Evolutionary conservation across 768 basidiomycete species (phyloP).

Genomic region (Cantharellus cinnabarinus): DNA sequence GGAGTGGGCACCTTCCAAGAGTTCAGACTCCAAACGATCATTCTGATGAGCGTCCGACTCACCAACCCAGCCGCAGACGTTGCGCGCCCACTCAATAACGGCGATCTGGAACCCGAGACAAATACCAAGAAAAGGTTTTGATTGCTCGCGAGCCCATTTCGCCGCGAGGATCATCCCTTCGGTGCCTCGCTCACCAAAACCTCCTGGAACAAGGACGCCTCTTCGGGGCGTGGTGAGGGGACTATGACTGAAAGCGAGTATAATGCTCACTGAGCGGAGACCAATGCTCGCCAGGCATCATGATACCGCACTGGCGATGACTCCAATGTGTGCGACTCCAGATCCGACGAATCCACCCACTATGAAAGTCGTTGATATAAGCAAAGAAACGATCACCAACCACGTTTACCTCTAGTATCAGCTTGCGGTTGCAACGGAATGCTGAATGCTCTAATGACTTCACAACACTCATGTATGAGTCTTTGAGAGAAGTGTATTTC

Average conservation of each 20-base stretch:
- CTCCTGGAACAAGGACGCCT: conserved; percentile 93
- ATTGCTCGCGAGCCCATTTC: conserved; percentile 90
- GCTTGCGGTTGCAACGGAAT: conserved; percentile 72
- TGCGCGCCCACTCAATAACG: conserved; percentile 84
- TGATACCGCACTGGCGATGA: conserved; percentile 73
- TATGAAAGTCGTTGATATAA: conserved; percentile 14
- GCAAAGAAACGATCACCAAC: too few relatives aligned
- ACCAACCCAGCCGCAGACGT: conserved; percentile 47
- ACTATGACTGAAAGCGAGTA: background rate
- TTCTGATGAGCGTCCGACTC: conserved; percentile 10
- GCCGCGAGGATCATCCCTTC: conserved; percentile 98
- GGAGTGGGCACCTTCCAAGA: conserved; percentile 56
- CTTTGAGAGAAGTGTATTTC: conserved; percentile 91
- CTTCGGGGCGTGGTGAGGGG: conserved; percentile 20
- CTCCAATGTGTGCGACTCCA: conserved; percentile 67
- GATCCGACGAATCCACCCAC: conserved; percentile 94
- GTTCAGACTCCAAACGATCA: background rate
- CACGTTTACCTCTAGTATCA: conserved; percentile 49
- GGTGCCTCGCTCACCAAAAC: conserved; percentile 81
- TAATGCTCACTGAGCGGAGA: conserved; percentile 58
- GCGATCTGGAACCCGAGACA: conserved; percentile 97
- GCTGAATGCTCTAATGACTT: conserved; percentile 96
- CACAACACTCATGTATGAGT: conserved; percentile 96
- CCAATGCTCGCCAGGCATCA: conserved; percentile 85
- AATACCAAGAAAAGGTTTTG: conserved; percentile 86